A percentile compares a stretch with the other conserved stretches of the same genome.
These are phyloP conservation scores for Aureobasidium sp. DNA, from an alignment of 2,329 filamentous ascomycete genomes.

Conservation along the genomic window DNA sequence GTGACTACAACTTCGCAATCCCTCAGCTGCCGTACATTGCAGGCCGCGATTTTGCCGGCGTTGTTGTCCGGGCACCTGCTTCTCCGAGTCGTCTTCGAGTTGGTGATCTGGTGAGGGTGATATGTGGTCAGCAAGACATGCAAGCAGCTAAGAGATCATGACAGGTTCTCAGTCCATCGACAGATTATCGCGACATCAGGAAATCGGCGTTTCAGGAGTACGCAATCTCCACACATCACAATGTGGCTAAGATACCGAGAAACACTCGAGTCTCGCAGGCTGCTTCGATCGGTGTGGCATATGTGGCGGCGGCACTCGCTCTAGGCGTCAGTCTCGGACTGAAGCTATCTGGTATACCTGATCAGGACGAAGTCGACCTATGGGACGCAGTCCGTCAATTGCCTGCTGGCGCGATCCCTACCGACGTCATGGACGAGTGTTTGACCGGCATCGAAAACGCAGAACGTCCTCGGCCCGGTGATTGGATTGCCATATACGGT, in stretches of 20 bases:
- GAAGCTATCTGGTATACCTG: conserved; percentile 47
- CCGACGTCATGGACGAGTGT: conserved; percentile 58
- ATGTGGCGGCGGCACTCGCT: conserved; percentile 60
- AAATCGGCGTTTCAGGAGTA: conserved; percentile 69
- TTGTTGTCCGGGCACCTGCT: conserved; percentile 46
- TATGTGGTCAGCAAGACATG: neutral
- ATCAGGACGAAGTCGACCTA: conserved; percentile 48
- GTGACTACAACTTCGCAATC: conserved; percentile 64
- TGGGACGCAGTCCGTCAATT: conserved; percentile 44
- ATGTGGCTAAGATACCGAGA: conserved; percentile 55
- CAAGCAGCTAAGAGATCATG: neutral
- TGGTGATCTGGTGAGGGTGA: conserved; percentile 45
- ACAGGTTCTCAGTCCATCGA: conserved; percentile 57
- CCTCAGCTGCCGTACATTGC: conserved; percentile 62
- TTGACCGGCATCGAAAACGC: conserved; percentile 46
- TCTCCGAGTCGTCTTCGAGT: conserved; percentile 44
- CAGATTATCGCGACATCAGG: conserved; percentile 64
- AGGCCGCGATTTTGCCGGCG: conserved; percentile 62
- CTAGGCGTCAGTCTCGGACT: conserved; percentile 64
- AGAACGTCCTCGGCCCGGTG: conserved; percentile 53
- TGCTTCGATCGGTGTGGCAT: conserved; percentile 62
- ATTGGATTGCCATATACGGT: conserved; percentile 71
- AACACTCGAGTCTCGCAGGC: conserved; percentile 48
- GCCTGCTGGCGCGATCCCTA: neutral
- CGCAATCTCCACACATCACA: conserved; percentile 57